Base-by-base conservation (phyloP, 768 basidiomycete genomes). In the Russula earlei region DNA sequence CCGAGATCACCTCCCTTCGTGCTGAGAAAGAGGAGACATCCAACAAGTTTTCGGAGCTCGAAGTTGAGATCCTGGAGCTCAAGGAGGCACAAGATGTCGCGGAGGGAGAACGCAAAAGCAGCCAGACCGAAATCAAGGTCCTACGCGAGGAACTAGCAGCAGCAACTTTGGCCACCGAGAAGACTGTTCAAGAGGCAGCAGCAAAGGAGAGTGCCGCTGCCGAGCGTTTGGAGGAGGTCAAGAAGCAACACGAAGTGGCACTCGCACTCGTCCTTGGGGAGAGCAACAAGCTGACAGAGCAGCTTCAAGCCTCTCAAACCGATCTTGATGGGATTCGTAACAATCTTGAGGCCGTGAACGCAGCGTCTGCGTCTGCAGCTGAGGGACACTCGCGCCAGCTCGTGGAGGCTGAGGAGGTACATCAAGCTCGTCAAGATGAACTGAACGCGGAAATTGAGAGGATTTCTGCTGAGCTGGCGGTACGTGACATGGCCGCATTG, bases 1-100 rank as follows among this genome's bases (percentile, higher is more conserved):
- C 72, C 2, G 79, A 84, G 63, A 58, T 88, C 12, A 68, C 66
- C 4, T 70, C 69, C 31, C 72, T 89, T 58, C 81, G 79, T 66
- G 67, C 66, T 12, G 84, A 87, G 68, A 84, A 81, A 64, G 86
- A 85, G 63, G 87, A 89, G 55, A 81, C 72, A 40, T 78, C 82
- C 9, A 74, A 71, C 64, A 88, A 83, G 68, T 72, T 91, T 4
- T 87, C 86, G 0, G 89, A 92, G 63, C 73, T 90, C 24, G 90
- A 92, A 71, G 71, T 92, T 48, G 87, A 91, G 66, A 76, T 90
- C 40, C 68, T 91, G 55, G 89, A 91, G 69, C 64, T 84, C 57
- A 87, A 77, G 67, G 89, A 92, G 66, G 73, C 73, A 40, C 79
- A 80, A 58, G 89, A 91, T 62, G 68, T 68, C 19, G 71, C 76